Evolutionary conservation across 441 rosid genomes (phyloP).

Genomic region (Arabidopsis hybrid): DNA sequence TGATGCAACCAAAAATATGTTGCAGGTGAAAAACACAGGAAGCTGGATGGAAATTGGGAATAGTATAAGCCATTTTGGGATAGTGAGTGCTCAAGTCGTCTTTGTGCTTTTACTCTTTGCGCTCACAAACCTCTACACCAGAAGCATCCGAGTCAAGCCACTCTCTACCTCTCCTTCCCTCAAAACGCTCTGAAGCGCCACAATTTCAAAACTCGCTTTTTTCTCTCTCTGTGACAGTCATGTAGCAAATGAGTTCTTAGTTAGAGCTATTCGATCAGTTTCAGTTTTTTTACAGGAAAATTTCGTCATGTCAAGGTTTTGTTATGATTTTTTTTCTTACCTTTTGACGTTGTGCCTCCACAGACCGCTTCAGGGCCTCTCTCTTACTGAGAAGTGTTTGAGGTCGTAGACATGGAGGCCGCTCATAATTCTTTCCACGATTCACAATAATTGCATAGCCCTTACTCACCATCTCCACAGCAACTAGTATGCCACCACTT

Average conservation of each 20-base stretch:
- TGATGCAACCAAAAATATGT: too few relatives aligned
- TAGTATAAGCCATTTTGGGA: constrained; percentile 97
- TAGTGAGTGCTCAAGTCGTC: constrained; percentile 95
- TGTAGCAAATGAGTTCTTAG: constrained; percentile 13
- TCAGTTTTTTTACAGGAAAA: neutral
- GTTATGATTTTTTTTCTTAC: constrained; percentile 50
- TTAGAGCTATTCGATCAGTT: constrained; percentile 10
- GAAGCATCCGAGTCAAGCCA: constrained; percentile 62
- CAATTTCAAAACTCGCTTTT: neutral
- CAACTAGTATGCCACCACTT: constrained; percentile 93
- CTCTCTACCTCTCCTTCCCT: constrained; percentile 46
- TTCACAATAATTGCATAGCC: constrained; percentile 89
- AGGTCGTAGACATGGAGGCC: constrained; percentile 87
- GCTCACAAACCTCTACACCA: constrained; percentile 83
- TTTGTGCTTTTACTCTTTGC: constrained; percentile 89
- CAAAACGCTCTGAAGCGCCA: constrained; percentile 57
- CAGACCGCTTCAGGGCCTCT: constrained; percentile 80
- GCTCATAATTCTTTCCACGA: constrained; percentile 92
- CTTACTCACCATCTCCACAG: constrained; percentile 86
- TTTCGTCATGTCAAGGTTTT: constrained; percentile 16
- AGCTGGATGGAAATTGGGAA: constrained; percentile 99
- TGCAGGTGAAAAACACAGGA: constrained; percentile 89
- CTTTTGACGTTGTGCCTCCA: constrained; percentile 87
- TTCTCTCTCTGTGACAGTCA: neutral
- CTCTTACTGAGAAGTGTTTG: constrained; percentile 78